These are phyloP conservation scores for Cyclostephanos invisitatus DNA, from an alignment of 108 stramenopile species.

Conservation along the genomic window DNA sequence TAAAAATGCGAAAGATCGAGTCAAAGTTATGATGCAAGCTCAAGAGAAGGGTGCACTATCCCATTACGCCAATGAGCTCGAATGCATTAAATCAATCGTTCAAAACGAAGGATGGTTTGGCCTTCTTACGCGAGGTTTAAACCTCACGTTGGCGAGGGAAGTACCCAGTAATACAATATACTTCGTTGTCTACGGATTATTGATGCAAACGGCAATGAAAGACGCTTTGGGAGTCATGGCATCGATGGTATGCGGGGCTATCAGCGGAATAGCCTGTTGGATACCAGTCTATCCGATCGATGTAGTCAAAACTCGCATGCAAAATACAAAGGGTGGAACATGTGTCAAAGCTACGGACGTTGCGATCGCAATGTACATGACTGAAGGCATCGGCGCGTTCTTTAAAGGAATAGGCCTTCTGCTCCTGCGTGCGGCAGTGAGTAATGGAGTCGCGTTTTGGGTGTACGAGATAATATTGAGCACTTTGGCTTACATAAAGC, in stretches of 20 bases:
- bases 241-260: constrained; percentile 1
- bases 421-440: constrained; percentile 1
- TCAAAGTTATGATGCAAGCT: constrained; percentile 15
- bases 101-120: neutral
- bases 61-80: neutral
- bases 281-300: constrained; percentile 57
- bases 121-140: constrained; percentile 35
- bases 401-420: neutral
- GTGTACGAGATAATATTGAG: neutral
- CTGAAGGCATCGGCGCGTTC: constrained; percentile 14
- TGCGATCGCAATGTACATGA: constrained; percentile 33
- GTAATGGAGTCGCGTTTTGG: constrained; percentile 3
- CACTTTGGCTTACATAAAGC: neutral
- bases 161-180: constrained; percentile 54
- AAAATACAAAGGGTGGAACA: constrained; percentile 35
- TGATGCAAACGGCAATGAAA: constrained; percentile 1
- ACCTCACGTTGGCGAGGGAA: constrained; percentile 42
- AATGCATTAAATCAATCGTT: neutral
- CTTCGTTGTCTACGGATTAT: constrained; percentile 46
- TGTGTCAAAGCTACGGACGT: constrained; percentile 30
- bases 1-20: no score
- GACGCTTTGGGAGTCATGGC: neutral
- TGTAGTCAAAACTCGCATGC: constrained; percentile 56
- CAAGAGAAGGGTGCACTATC: neutral
- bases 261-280: constrained; percentile 47